Evolutionary conservation across 768 basidiomycete genomes (phyloP), one percentile per base, ranked within the genome.

Genomic region (Boletus fagicola): DNA sequence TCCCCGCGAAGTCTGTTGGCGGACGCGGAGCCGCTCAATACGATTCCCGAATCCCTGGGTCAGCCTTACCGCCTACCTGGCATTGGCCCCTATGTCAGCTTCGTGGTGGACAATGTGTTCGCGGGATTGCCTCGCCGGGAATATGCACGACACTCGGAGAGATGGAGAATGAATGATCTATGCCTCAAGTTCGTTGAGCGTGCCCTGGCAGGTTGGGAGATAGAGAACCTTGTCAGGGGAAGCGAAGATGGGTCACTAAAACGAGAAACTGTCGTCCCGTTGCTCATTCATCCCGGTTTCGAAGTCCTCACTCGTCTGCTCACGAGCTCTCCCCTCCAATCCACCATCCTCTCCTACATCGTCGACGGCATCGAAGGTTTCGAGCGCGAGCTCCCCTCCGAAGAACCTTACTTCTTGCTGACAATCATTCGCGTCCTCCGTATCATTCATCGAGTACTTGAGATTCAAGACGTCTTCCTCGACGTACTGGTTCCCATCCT

Each of bases 71-170:
- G 94, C 22, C 72, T 85, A 16, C 86, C 89, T 1, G 94, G 94
- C 0, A 83, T 95, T 53, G 83, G 78, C 0, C 92, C 94, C 0
- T 96, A 90, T 72, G 79, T 86, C 12, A 76, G 81, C n/a, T 98
- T 96, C 67, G 88, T 95, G 53, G 75, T 96, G 58, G 94, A 98
- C 64, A 90, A 89, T 47, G 91, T 98, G 3, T 90, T 98, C 61
- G 80, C 87, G 33, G 85, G 87, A 51, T 86, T 92, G 43, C 78
- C 84, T 15, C 80, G 77, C 51, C 80, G 94, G 45, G 92, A 90
- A 58, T 98, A 89, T 65, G 76, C 82, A 3, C 80, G 80, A 33
- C 84, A 84, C 12, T 83, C 83, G 13, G 93, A 98, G 65, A 75
- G 88, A 58, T 98, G 93, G 94, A 79, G 84, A 64, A 86, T 90